phyloP scores from a whole-genome alignment of 495 filamentous ascomycete genomes.

The Lepraria neglecta region DNA sequence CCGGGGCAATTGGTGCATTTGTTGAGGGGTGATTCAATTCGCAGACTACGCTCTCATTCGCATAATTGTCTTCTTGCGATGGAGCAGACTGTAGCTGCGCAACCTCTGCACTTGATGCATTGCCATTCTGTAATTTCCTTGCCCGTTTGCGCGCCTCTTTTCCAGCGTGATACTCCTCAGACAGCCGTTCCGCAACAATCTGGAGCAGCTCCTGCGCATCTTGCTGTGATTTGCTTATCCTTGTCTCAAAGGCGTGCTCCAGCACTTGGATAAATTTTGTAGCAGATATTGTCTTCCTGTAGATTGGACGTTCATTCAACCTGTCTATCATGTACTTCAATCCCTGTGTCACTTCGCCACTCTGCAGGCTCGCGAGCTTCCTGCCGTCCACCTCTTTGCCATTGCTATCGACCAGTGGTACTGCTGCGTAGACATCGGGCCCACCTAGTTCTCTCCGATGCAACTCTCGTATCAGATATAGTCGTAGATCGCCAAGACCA shows the following conservation, averaged over 20 bases:
- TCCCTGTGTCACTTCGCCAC: slow-evolving; percentile 74
- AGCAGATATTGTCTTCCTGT: slow-evolving; percentile 89
- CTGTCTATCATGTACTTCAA: slow-evolving; percentile 86
- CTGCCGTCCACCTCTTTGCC: slow-evolving; percentile 50
- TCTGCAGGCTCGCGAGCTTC: slow-evolving; percentile 68
- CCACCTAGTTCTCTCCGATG: slow-evolving; percentile 76
- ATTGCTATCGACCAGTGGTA: slow-evolving; percentile 43
- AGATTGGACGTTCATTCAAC: slow-evolving; percentile 91
- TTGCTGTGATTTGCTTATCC: slow-evolving; percentile 89
- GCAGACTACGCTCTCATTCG: slow-evolving; percentile 24
- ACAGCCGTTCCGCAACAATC: slow-evolving; percentile 82
- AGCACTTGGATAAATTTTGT: slow-evolving; percentile 69
- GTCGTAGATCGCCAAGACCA: slow-evolving; percentile 83
- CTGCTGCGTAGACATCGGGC: slow-evolving; percentile 57
- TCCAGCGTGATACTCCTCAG: slow-evolving; percentile 88
- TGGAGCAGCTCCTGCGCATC: slow-evolving; percentile 99
- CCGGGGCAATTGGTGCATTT: slow-evolving; percentile 3
- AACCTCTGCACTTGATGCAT: slow-evolving; percentile 15
- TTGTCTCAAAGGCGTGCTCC: slow-evolving; percentile 78
- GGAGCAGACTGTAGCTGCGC: slow-evolving; percentile 4
- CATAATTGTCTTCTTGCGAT: slow-evolving; percentile 26
- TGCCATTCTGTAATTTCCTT: slow-evolving; percentile 3
- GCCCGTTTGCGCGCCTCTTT: slow-evolving; percentile 55
- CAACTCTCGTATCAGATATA: slow-evolving; percentile 83
- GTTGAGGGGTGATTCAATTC: slow-evolving; percentile 14